phyloP scores from a whole-genome alignment of 225 moss, liverwort and hornwort species.

The Physcomitrellopsis africana region DNA sequence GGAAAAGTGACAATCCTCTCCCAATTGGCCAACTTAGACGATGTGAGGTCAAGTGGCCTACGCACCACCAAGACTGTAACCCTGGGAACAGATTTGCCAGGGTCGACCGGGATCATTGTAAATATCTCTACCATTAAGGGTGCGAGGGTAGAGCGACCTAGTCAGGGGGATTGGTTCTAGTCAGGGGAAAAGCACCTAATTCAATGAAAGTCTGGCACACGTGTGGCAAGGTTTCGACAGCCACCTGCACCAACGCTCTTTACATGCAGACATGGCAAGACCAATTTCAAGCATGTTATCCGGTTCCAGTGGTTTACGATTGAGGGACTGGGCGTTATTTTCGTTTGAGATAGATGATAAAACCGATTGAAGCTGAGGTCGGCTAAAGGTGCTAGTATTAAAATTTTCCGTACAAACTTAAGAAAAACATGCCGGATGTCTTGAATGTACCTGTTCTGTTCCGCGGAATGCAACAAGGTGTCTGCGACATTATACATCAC shows the following conservation, averaged over 20 bases:
- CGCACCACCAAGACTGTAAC: constrained; percentile 91
- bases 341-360: background rate
- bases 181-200: background rate
- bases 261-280: constrained; percentile 15
- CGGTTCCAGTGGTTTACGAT: constrained; percentile 7
- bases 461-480: constrained; percentile 85
- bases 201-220: constrained; percentile 4
- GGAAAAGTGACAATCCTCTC: constrained; percentile 22
- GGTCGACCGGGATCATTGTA: constrained; percentile 27
- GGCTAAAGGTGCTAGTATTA: background rate
- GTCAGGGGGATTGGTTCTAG: constrained; percentile 13
- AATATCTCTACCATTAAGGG: constrained; percentile 38
- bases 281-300: constrained; percentile 14
- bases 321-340: background rate
- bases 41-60: constrained; percentile 86
- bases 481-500: constrained; percentile 68
- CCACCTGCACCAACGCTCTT: constrained; percentile 42
- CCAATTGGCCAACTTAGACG: constrained; percentile 80
- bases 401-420: background rate
- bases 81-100: constrained; percentile 81
- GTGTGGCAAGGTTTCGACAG: background rate
- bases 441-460: constrained; percentile 72
- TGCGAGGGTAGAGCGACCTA: background rate
- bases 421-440: constrained; percentile 1
- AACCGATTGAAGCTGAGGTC: background rate